These are phyloP conservation scores for Dalbergia oliveri DNA, from an alignment of 306 rosid genomes.

Conservation along the genomic window DNA sequence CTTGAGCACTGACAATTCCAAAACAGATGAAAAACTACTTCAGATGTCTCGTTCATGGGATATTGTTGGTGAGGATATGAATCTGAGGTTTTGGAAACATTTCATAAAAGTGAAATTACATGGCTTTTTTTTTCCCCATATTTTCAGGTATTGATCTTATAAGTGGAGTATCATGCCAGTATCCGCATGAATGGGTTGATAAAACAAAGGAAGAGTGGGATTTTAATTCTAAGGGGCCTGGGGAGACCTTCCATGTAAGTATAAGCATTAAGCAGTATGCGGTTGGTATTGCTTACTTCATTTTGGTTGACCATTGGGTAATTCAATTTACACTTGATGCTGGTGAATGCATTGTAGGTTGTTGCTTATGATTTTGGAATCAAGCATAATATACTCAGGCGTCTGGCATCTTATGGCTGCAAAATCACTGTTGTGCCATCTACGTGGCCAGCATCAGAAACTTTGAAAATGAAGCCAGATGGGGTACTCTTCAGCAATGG, in stretches of 20 bases:
- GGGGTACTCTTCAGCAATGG: slow-evolving; percentile 97
- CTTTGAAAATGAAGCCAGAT: slow-evolving; percentile 84
- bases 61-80: slow-evolving; percentile 22
- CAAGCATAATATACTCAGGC: slow-evolving; percentile 92
- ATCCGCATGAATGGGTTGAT: slow-evolving; percentile 88
- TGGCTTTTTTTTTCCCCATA: not conserved
- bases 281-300: not conserved
- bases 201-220: slow-evolving; percentile 75
- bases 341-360: slow-evolving; percentile 61
- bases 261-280: not conserved
- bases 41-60: slow-evolving; percentile 64
- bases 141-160: slow-evolving; percentile 68
- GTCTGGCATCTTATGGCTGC: slow-evolving; percentile 89
- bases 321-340: slow-evolving; percentile 18
- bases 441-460: slow-evolving; percentile 90
- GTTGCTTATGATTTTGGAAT: slow-evolving; percentile 98
- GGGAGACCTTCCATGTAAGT: slow-evolving; percentile 75
- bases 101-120: not conserved
- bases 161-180: slow-evolving; percentile 90
- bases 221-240: slow-evolving; percentile 54
- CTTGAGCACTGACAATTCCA: slow-evolving; percentile 84
- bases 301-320: slow-evolving; percentile 3
- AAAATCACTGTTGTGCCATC: slow-evolving; percentile 93
- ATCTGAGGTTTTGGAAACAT: not conserved
- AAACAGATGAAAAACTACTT: slow-evolving; percentile 82